A percentile compares a stretch with the other conserved stretches of the same genome.
Conservation (phyloP, 2,329 filamentous ascomycete species). For the Aspergillus fumigatus region DNA sequence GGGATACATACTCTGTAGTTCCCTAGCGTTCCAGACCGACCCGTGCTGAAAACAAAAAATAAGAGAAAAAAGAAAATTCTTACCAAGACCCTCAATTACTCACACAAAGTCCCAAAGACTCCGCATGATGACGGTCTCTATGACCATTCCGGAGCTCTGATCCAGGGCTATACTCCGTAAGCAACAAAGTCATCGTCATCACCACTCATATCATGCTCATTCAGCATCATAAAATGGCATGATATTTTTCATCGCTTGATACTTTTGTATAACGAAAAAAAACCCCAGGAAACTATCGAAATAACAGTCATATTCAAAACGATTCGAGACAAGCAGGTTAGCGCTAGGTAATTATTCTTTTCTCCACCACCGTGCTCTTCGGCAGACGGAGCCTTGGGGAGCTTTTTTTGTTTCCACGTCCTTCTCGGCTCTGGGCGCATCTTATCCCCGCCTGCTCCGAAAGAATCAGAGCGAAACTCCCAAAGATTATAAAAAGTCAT, state of each 20-base stretch:
- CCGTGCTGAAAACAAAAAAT: background rate
- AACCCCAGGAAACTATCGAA: background rate
- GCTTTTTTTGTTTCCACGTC: conserved; percentile 25
- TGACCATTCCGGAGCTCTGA: background rate
- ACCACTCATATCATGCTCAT: background rate
- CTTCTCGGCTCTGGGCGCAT: conserved; percentile 16
- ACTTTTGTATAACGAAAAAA: background rate
- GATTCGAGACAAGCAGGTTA: background rate
- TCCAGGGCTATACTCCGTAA: background rate
- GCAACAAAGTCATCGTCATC: background rate
- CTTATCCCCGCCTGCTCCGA: conserved; percentile 28
- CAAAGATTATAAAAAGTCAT: background rate
- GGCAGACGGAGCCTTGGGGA: conserved; percentile 16
- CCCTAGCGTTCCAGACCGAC: background rate
- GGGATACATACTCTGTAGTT: background rate
- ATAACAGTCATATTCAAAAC: background rate
- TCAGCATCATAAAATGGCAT: background rate
- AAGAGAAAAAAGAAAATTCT: background rate
- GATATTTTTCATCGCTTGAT: background rate
- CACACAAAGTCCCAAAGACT: background rate
- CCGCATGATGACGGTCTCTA: background rate
- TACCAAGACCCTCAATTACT: background rate
- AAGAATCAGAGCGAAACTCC: conserved; percentile 12
- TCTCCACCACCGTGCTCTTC: conserved; percentile 3
- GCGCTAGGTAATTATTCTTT: background rate